Conservation (phyloP, 2,329 filamentous ascomycete species). For the Chaetomiaceae sp. region DNA sequence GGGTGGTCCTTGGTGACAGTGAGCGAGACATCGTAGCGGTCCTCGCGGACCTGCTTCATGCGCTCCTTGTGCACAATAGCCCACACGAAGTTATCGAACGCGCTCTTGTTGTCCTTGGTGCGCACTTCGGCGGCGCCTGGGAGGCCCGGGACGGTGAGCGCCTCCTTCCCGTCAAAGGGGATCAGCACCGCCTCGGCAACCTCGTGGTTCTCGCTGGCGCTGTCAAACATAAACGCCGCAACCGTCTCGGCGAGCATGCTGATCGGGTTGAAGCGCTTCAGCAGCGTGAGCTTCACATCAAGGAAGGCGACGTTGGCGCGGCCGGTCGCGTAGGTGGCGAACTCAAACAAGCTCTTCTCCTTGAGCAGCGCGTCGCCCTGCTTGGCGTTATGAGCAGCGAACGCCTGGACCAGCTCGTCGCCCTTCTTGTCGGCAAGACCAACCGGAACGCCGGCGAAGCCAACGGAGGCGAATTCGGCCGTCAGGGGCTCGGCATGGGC, state of each 20-base stretch:
- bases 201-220: constrained; percentile 62
- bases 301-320: constrained; percentile 88
- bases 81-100: constrained; percentile 89
- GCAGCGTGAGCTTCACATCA: constrained; percentile 74
- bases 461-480: constrained; percentile 80
- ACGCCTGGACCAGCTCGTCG: constrained; percentile 59
- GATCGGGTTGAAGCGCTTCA: constrained; percentile 81
- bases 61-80: constrained; percentile 89
- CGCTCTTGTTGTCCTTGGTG: constrained; percentile 55
- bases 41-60: constrained; percentile 85
- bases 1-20: constrained; percentile 88
- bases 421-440: constrained; percentile 41
- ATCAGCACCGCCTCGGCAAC: constrained; percentile 71
- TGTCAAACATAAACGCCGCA: constrained; percentile 74
- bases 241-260: constrained; percentile 55
- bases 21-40: constrained; percentile 89
- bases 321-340: constrained; percentile 79
- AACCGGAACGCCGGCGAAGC: constrained; percentile 58
- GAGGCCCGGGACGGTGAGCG: constrained; percentile 61
- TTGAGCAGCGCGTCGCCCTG: constrained; percentile 58
- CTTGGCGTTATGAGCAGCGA: constrained; percentile 29
- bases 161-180: constrained; percentile 88
- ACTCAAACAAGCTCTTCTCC: constrained; percentile 86
- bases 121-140: constrained; percentile 54
- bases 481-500: constrained; percentile 66